A percentile compares a stretch with the other conserved stretches of the same genome.
phyloP scores from a whole-genome alignment of 2,329 filamentous ascomycete species.

The Emericellopsis cladophorae region DNA sequence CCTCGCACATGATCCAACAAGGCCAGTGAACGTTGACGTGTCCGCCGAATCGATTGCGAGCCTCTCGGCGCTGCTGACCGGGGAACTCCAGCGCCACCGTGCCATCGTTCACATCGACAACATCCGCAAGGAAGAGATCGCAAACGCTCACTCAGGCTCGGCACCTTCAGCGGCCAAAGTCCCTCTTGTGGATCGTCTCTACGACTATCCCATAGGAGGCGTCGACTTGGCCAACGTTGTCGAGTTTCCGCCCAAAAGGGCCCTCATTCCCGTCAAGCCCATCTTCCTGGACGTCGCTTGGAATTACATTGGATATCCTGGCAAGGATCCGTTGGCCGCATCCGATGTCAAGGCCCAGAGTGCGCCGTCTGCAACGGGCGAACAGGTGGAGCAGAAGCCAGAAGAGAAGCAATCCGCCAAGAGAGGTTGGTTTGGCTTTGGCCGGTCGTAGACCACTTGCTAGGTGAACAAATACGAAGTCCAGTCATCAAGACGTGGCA shows the following conservation, averaged over 20 bases:
- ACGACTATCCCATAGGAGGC: slow-evolving; percentile 58
- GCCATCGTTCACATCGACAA: slow-evolving; percentile 76
- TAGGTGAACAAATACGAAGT: neutral
- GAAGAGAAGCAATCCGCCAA: slow-evolving; percentile 34
- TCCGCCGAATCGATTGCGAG: slow-evolving; percentile 41
- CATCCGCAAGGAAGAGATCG: slow-evolving; percentile 37
- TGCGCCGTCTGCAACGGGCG: slow-evolving; percentile 8
- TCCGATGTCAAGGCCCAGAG: slow-evolving; percentile 13
- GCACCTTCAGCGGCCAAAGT: slow-evolving; percentile 7
- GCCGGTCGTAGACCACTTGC: slow-evolving; percentile 21
- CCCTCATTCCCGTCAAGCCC: slow-evolving; percentile 81
- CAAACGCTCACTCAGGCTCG: slow-evolving; percentile 12
- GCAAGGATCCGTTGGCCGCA: slow-evolving; percentile 19
- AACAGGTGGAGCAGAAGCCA: slow-evolving; percentile 17
- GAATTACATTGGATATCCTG: slow-evolving; percentile 93
- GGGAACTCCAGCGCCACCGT: slow-evolving; percentile 67
- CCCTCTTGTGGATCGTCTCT: slow-evolving; percentile 63
- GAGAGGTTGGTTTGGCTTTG: slow-evolving; percentile 70
- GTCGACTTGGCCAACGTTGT: slow-evolving; percentile 74
- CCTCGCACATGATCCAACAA: slow-evolving; percentile 11
- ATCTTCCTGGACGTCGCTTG: slow-evolving; percentile 93
- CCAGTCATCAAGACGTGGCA: too few relatives aligned
- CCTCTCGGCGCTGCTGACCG: slow-evolving; percentile 50
- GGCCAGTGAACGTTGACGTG: slow-evolving; percentile 58
- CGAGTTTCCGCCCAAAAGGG: slow-evolving; percentile 72